Conservation (phyloP, 495 filamentous ascomycete species). For the Podospora sp. region DNA sequence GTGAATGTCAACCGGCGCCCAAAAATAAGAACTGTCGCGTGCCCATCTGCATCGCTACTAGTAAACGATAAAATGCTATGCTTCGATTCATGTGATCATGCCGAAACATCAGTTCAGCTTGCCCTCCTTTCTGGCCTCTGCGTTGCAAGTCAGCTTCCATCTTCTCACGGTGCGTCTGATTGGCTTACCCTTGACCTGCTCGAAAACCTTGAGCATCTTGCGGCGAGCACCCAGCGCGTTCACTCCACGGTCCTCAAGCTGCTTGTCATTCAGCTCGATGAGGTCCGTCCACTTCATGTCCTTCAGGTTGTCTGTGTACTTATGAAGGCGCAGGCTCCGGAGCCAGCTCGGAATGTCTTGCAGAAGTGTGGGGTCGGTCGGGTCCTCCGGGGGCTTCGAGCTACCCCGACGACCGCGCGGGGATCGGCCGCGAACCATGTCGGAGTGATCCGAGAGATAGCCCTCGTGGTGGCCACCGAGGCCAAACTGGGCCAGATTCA, state of each 20-base stretch:
- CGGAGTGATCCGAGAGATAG: conserved; percentile 93
- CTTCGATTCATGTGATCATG: not conserved
- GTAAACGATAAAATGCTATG: conserved; percentile 11
- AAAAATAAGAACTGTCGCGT: not conserved
- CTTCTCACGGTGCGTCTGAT: not conserved
- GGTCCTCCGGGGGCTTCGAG: conserved; percentile 97
- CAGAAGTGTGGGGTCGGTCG: conserved; percentile 85
- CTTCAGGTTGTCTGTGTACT: conserved; percentile 98
- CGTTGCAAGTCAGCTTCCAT: conserved; percentile 15
- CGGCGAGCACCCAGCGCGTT: conserved; percentile 92
- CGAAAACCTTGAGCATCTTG: conserved; percentile 99
- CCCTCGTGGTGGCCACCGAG: conserved; percentile 68
- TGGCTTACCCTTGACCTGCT: conserved; percentile 77
- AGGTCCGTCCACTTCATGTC: conserved; percentile 96
- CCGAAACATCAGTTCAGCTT: conserved; percentile 49
- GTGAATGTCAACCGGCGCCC: not conserved
- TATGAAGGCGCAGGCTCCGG: conserved; percentile 91
- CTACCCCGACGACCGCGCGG: conserved; percentile 91
- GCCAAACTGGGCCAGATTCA: conserved; percentile 77
- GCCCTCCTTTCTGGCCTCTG: conserved; percentile 42
- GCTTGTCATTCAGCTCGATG: conserved; percentile 89
- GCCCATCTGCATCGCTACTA: not conserved
- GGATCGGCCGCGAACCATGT: conserved; percentile 84
- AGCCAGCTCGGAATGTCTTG: conserved; percentile 97
- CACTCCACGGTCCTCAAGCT: conserved; percentile 88